Evolutionary conservation across 768 basidiomycete genomes (phyloP), one percentile per base, ranked within the genome.

Genomic region (Boletus rubescentipes): DNA sequence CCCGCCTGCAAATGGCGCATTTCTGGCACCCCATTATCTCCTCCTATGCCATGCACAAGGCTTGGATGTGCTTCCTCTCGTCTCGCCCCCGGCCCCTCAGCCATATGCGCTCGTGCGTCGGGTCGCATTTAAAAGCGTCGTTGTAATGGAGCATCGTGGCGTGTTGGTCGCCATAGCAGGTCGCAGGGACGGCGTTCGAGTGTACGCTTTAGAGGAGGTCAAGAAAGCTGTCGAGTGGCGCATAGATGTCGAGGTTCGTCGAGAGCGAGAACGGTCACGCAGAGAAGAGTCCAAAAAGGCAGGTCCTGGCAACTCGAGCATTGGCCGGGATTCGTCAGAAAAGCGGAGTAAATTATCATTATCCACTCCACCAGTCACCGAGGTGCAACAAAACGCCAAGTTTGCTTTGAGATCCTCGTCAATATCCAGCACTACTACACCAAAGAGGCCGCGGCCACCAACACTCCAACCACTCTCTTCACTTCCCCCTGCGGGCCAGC

Each of bases 141-240:
- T 93, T 1, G 87, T 93, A 14, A 93, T 93, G 91, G 91, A 93
- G 62, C 89, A 93, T 63, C 86, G 91, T 30, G 91, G 91, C 8
- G 90, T 93, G 0, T 73, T 93, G n/a, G 91, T 93, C 9, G 91
- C 91, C 12, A 91, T 93, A 57, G 92, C 92, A 15, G 91, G 91
- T 9, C 76, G 91, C 57, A 75, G 91, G 61, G 90, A 93, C 58
- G 91, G 91, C 4, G 91, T 93, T 40, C 81, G 91, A 34, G 91
- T 93, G 16, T 93, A 93, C 68, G 91, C 91, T 16, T 75, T 93
- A 15, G 91, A 93, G 54, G 91, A 93, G 63, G 82, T 93, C 12
- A 89, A 85, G 69, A 89, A 86, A 65, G 87, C 86, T 3, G 85
- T 93, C 7, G 91, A 93, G 69, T 93, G 90, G 91, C 80, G 91